phyloP scores from a whole-genome alignment of 495 filamentous ascomycete species.

The Bathelium albidoporum region DNA sequence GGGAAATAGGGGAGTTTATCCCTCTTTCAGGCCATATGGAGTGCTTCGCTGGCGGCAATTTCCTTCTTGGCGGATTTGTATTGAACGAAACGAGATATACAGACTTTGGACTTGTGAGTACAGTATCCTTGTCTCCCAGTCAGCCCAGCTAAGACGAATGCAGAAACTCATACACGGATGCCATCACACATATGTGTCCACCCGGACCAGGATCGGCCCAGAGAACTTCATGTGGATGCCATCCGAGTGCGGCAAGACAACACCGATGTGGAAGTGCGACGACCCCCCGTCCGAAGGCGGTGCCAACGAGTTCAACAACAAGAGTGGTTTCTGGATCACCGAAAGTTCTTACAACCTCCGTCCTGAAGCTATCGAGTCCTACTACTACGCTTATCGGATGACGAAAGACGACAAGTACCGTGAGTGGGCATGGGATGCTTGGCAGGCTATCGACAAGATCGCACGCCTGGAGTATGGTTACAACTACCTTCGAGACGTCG shows the following conservation, averaged over 20 bases:
- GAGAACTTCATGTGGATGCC: neutral
- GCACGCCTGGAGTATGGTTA: constrained; percentile 11
- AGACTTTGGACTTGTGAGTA: constrained; percentile 52
- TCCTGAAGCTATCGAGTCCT: constrained; percentile 18
- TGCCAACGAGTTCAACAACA: neutral
- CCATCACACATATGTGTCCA: neutral
- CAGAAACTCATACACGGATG: neutral
- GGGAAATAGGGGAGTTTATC: constrained; percentile 29
- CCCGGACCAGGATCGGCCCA: neutral
- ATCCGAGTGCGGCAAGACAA: neutral
- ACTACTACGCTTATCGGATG: constrained; percentile 18
- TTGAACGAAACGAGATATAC: constrained; percentile 53
- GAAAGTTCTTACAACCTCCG: constrained; percentile 9
- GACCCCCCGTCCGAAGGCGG: neutral
- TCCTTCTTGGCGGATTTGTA: constrained; percentile 69
- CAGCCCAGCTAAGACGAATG: neutral
- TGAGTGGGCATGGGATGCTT: constrained; percentile 17
- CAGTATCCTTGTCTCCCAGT: neutral
- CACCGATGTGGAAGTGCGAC: neutral
- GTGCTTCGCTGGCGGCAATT: constrained; percentile 80
- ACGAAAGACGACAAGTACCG: constrained; percentile 15
- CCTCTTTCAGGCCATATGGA: constrained; percentile 44
- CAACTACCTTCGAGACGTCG: constrained; percentile 12
- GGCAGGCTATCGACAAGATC: constrained; percentile 5
- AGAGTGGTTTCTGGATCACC: constrained; percentile 8